A percentile compares a stretch with the other conserved stretches of the same genome.
Conservation (phyloP, 2,329 filamentous ascomycete genomes). For the Achaetomium macrosporum region DNA sequence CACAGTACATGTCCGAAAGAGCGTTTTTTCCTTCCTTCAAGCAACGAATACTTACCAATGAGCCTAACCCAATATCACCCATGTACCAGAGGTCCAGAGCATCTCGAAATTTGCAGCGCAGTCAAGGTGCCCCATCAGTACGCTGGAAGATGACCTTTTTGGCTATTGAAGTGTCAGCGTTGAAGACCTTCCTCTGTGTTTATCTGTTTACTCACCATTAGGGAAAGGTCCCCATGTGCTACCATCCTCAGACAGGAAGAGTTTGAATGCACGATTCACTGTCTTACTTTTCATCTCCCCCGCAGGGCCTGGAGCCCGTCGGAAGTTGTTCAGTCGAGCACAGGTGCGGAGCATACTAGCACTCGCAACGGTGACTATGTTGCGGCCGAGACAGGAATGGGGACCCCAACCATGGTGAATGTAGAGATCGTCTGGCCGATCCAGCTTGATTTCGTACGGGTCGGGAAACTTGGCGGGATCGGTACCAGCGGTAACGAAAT, state of each 20-base stretch:
- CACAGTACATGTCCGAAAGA: no score
- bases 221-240: neutral
- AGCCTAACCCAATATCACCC: neutral
- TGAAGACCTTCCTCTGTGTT: neutral
- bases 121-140: neutral
- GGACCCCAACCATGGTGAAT: neutral
- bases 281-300: neutral
- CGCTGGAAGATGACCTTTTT: neutral
- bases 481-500: neutral
- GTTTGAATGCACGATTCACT: neutral
- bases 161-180: neutral
- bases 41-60: neutral
- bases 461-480: neutral
- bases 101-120: neutral
- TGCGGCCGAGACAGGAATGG: neutral
- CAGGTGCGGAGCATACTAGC: neutral
- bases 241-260: neutral
- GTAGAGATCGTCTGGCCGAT: neutral
- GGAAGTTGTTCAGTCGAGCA: neutral
- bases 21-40: constrained; percentile 10
- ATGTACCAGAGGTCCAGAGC: neutral
- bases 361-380: neutral
- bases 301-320: neutral
- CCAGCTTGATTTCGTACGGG: neutral
- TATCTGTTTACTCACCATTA: neutral